Evolutionary conservation across 805 yeast species (phyloP), one percentile per base, ranked within the genome.

Genomic region (Schwanniomyces occidentalis): DNA sequence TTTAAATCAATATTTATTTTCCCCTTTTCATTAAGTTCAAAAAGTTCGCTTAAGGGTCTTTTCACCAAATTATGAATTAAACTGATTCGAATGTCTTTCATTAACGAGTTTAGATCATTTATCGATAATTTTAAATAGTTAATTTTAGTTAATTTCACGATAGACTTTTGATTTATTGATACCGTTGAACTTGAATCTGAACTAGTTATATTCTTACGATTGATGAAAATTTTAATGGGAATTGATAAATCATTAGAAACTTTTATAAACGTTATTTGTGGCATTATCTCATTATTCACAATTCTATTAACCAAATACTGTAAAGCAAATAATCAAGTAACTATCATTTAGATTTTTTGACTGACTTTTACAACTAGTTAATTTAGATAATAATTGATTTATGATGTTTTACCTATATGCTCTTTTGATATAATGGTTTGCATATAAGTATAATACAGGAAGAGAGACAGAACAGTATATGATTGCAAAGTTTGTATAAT

Each of bases 51-150:
- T 10, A 41, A 16, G 3, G 35, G 40, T 8, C 14, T 27, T n/a
- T 29, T 23, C 6, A 33, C 9, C 14, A 37, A 13, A 8, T 35
- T 5, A n/a, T 37, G 24, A 8, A 35, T 30, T 8, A 51, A 27
- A 2, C 41, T 40, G 6, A 22, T 16, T 14, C 37, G 36, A 19
- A 54, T 37, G 13, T 51, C 56, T 9, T 35, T 35, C 6, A 50
- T 37, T 7, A 56, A 44, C 5, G 41, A 34, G 14, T 42, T 45
- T 34, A 52, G 34, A 33, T 56, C 61, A 30, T 38, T 38, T 26
- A 49, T 51, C 32, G 59, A 52, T 23, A 56, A 47, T 13, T 55
- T 46, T 21, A 56, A 39, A 44, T 45, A 44, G 31, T 47, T 52
- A 14, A 51, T 44, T 22, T 52, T 43, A 12, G 49, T 41, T 18